Evolutionary conservation across 2,329 filamentous ascomycete species (phyloP).

Genomic region (Harringtonia lauricola): DNA sequence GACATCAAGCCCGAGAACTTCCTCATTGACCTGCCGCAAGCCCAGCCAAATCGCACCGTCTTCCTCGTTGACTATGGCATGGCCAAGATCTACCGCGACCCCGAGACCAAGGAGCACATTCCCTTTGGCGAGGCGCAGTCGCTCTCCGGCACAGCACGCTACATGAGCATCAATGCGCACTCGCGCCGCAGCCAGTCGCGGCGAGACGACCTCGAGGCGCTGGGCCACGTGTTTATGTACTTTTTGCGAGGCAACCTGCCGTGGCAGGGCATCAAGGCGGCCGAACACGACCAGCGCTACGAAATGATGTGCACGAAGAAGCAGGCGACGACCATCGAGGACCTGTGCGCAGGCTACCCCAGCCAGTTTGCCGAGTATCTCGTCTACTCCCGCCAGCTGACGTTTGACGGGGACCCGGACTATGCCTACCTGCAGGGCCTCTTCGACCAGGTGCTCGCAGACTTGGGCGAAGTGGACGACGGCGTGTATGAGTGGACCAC

Average conservation of each 20-base stretch:
- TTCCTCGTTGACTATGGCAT: constrained; percentile 98
- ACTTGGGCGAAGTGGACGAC: constrained; percentile 85
- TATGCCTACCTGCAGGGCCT: constrained; percentile 95
- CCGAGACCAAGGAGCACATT: constrained; percentile 98
- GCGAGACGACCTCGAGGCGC: constrained; percentile 87
- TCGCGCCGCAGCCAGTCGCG: constrained; percentile 90
- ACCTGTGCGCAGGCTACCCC: constrained; percentile 89
- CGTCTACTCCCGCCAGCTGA: constrained; percentile 89
- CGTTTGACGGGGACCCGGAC: constrained; percentile 95
- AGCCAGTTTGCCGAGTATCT: constrained; percentile 97
- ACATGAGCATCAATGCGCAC: constrained; percentile 99
- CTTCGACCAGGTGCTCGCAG: constrained; percentile 89
- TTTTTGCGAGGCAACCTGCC: constrained; percentile 58
- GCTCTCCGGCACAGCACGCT: constrained; percentile 87
- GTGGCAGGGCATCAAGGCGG: constrained; percentile 62
- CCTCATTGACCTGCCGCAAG: constrained; percentile 80
- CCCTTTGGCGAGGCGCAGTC: constrained; percentile 95
- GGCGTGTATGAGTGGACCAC: constrained; percentile 99
- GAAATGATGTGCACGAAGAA: constrained; percentile 99
- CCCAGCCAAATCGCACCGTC: constrained; percentile 87
- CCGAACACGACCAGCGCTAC: constrained; percentile 86
- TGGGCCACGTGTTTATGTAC: constrained; percentile 68
- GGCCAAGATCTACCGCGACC: constrained; percentile 97
- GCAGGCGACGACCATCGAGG: constrained; percentile 91
- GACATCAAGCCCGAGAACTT: constrained; percentile 99